A percentile compares a stretch with the other conserved stretches of the same genome.
These are phyloP conservation scores for Erythrophleum fordii DNA, from an alignment of 306 rosid genomes.

Conservation along the genomic window DNA sequence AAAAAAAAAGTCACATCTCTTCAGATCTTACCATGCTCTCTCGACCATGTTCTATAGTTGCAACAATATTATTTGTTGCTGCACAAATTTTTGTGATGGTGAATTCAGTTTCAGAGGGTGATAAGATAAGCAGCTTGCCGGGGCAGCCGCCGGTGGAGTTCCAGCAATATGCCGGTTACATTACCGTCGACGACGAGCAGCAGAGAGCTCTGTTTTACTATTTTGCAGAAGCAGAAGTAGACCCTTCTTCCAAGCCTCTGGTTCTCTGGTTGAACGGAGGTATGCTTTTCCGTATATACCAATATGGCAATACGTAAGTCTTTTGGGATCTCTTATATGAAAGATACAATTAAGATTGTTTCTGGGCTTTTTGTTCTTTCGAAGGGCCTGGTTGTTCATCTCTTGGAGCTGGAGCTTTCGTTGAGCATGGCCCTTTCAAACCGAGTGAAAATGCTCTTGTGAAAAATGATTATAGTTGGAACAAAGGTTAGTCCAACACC, in stretches of 20 bases:
- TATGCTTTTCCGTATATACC: neutral
- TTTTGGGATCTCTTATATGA: neutral
- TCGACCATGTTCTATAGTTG: conserved; percentile 42
- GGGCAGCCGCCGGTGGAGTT: conserved; percentile 81
- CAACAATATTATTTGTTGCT: conserved; percentile 24
- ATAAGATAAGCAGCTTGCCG: conserved; percentile 60
- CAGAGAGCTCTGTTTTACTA: conserved; percentile 80
- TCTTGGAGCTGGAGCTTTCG: conserved; percentile 74
- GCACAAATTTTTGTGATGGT: conserved; percentile 37
- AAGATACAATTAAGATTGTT: conserved; percentile 23
- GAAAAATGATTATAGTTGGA: conserved; percentile 68
- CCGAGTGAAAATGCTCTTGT: conserved; percentile 60
- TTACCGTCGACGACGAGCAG: conserved; percentile 62
- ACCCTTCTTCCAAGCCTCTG: conserved; percentile 82
- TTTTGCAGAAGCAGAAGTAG: conserved; percentile 74
- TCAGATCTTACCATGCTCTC: conserved; percentile 46
- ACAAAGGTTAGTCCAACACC: conserved; percentile 50
- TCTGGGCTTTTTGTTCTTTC: conserved; percentile 24
- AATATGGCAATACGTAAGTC: neutral
- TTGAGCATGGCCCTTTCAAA: conserved; percentile 71
- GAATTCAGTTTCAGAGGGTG: conserved; percentile 43
- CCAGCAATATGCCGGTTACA: conserved; percentile 79
- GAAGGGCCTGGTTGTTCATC: conserved; percentile 92
- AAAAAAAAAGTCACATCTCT: neutral
- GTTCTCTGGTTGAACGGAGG: conserved; percentile 92